These are phyloP conservation scores for Solanum stenotomum DNA, from an alignment of 257 asterid genomes.

Conservation along the genomic window DNA sequence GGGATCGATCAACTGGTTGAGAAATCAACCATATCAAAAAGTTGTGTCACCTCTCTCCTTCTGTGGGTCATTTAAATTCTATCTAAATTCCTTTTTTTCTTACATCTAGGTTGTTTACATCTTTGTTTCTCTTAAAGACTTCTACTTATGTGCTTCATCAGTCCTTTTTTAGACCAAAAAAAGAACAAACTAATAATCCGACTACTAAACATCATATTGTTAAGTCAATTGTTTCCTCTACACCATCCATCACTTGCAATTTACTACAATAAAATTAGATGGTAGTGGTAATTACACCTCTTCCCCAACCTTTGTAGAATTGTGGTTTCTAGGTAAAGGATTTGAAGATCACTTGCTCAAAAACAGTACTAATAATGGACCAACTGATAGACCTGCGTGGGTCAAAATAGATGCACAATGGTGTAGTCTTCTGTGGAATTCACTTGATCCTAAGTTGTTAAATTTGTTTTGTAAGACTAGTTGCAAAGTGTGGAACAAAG, in stretches of 20 bases:
- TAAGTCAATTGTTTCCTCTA: neutral
- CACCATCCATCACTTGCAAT: neutral
- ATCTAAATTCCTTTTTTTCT: neutral
- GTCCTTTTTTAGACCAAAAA: neutral
- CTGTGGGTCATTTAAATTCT: neutral
- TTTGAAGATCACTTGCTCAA: neutral
- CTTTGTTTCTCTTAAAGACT: neutral
- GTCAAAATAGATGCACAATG: neutral
- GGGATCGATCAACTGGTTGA: neutral
- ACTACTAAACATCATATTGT: neutral
- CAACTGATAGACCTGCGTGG: neutral
- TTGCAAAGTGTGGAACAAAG: neutral
- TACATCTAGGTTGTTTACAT: neutral
- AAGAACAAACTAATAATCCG: no score
- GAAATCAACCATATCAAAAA: neutral
- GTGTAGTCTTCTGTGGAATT: neutral
- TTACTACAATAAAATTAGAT: neutral
- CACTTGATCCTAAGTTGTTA: neutral
- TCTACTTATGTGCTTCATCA: neutral
- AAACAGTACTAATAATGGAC: neutral
- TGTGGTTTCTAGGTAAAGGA: neutral
- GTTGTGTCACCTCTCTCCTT: neutral
- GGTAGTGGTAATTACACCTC: neutral
- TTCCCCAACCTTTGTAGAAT: neutral
- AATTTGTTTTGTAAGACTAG: neutral